phyloP scores from a whole-genome alignment of 495 filamentous ascomycete genomes.

The Neurospora sp. region DNA sequence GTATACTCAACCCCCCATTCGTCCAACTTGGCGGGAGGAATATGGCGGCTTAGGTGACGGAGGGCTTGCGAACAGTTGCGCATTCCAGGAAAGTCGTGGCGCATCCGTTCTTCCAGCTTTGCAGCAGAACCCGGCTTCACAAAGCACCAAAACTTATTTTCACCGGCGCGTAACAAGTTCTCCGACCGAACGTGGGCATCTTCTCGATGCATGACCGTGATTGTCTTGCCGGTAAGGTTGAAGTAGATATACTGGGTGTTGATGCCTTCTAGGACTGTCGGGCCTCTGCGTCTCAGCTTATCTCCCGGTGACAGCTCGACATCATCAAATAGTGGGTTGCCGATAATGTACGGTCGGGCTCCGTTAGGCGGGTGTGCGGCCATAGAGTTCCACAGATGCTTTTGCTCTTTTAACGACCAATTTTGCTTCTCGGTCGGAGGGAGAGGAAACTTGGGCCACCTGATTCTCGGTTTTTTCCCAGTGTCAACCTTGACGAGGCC shows the following conservation, averaged over 20 bases:
- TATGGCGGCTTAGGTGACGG: constrained; percentile 24
- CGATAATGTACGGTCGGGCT: constrained; percentile 20
- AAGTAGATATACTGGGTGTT: constrained; percentile 28
- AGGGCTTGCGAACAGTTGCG: constrained; percentile 22
- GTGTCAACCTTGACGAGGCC: constrained; percentile 24
- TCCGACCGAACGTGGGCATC: constrained; percentile 26
- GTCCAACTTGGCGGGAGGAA: constrained; percentile 19
- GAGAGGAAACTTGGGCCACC: constrained; percentile 14
- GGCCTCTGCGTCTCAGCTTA: constrained; percentile 21
- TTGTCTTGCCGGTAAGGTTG: constrained; percentile 22
- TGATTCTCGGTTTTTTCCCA: constrained; percentile 14
- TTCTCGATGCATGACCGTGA: constrained; percentile 26
- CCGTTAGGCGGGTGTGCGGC: constrained; percentile 18
- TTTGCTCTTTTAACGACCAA: constrained; percentile 18
- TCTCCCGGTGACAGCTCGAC: constrained; percentile 22
- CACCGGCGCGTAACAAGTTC: constrained; percentile 22
- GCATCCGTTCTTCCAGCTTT: constrained; percentile 18
- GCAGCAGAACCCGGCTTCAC: constrained; percentile 17
- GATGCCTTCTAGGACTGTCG: constrained; percentile 18
- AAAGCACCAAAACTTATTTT: constrained; percentile 28
- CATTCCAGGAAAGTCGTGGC: constrained; percentile 16
- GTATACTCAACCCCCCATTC: constrained; percentile 27
- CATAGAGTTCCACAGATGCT: constrained; percentile 21
- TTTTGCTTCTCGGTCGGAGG: constrained; percentile 9
- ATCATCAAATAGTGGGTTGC: constrained; percentile 24